Evolutionary conservation across 2,329 filamentous ascomycete species (phyloP).

Genomic region (Curvularia sp.): DNA sequence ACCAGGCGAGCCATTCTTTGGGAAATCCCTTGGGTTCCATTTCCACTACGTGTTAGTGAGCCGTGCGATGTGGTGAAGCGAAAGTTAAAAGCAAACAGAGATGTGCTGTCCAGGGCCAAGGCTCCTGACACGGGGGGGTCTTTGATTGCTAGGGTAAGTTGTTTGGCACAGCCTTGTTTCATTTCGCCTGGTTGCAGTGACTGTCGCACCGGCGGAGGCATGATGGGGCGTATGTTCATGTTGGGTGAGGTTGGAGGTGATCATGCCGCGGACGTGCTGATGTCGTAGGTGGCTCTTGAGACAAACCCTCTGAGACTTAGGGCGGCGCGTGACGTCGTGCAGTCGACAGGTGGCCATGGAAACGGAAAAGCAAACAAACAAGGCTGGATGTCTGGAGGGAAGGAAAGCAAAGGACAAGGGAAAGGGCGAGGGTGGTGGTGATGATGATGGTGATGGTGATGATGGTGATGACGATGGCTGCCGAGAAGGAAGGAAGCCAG

Average conservation of each 20-base stretch:
- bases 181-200: background rate
- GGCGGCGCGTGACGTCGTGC: slow-evolving; percentile 11
- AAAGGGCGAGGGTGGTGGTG: background rate
- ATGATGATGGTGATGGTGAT: background rate
- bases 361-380: background rate
- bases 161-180: slow-evolving; percentile 1
- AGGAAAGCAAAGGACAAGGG: background rate
- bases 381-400: background rate
- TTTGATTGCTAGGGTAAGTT: background rate
- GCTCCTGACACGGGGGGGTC: background rate
- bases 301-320: slow-evolving; percentile 3
- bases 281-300: slow-evolving; percentile 11
- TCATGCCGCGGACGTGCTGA: slow-evolving; percentile 5
- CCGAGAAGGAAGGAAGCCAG: too few species aligned
- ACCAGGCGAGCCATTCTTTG: background rate
- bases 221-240: slow-evolving; percentile 4
- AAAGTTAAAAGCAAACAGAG: background rate
- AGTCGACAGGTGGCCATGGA: background rate
- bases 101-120: background rate
- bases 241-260: background rate
- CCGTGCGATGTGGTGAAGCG: background rate
- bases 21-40: slow-evolving; percentile 4
- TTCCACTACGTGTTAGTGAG: background rate
- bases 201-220: background rate
- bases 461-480: too few species aligned